Base-by-base conservation (phyloP, 2,329 filamentous ascomycete genomes). In the Hypoxylon sp. region DNA sequence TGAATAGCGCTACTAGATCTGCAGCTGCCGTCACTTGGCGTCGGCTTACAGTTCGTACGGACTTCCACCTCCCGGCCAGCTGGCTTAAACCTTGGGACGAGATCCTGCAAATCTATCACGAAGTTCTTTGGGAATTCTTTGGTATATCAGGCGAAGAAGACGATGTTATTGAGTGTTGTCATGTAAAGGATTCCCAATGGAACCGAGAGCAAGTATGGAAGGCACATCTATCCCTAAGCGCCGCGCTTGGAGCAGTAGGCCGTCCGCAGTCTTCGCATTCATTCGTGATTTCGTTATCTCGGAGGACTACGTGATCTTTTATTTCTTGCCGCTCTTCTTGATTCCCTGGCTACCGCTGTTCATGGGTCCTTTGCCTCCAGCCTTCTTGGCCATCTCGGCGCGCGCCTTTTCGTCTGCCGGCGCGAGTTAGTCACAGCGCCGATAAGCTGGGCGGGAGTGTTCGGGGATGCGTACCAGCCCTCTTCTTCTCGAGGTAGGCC, bases 291-390 rank as follows among this genome's bases (percentile, higher is more conserved):
- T 64, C 55, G 58, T 63, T 26, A 43, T 49, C 51, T 56, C 33
- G 27, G 46, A 45, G 41, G 33, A 58, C 42, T 33, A 46, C 48
- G 27, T 45, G 49, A 9, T 29, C 5, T 40, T 33, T 41, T 83
- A 96, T 88, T 97, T 96, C 90, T 97, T 97, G 77, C 92, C 93
- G 62, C 90, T 95, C 86, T 97, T 97, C 88, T 97, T 97, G 82
- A 98, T 97, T 62, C 83, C 60, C 42, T 63, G 60, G 15, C 15
- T 77, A 27, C 92, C 92, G 26, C 87, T 89, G 79, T 92, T 93
- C 74, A 97, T 75, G 31, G 94, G 93, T 2, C 94, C 94, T 80
- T 96, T 96, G 76, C 90, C 90, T 70, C 89, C 88, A 41, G 90
- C 88, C 80, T 91, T 90, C 60, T 87, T 83, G n/a, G 88, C 87